These are phyloP conservation scores for Porcisia hertigi DNA, from an alignment of 208 protist genomes.

Conservation along the genomic window DNA sequence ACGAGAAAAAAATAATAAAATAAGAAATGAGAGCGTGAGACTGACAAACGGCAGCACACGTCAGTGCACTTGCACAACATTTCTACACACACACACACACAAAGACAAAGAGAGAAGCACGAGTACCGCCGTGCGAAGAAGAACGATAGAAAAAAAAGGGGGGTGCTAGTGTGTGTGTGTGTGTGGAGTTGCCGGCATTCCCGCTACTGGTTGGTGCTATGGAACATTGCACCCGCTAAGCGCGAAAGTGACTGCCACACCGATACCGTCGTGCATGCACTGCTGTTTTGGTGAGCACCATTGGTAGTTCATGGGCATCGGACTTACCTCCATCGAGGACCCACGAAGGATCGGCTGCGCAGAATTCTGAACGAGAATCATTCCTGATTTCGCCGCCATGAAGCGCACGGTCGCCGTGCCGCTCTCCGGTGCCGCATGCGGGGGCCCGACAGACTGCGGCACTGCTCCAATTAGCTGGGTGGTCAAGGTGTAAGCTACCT, in stretches of 20 bases:
- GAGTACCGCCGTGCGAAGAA: background rate
- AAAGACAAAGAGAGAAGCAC: background rate
- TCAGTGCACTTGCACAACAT: background rate
- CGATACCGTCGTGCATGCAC: constrained; percentile 6
- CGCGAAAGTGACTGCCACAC: constrained; percentile 1
- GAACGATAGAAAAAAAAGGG: background rate
- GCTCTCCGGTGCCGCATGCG: background rate
- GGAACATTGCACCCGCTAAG: background rate
- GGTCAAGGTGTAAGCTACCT: constrained; percentile 16
- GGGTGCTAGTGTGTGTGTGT: background rate
- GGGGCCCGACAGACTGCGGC: background rate
- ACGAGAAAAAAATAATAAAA: too few species aligned
- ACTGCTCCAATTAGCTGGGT: background rate
- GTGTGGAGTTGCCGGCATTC: background rate
- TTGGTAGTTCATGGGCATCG: constrained; percentile 11
- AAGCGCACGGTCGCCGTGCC: constrained; percentile 6
- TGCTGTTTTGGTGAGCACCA: background rate
- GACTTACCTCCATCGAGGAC: constrained; percentile 1
- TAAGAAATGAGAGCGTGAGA: too few species aligned
- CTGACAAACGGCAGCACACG: too few species aligned
- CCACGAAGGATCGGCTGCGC: constrained; percentile 5
- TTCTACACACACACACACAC: background rate
- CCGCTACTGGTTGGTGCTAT: background rate
- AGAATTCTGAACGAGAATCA: background rate
- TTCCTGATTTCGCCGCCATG: constrained; percentile 6